Percentiles rank a stretch among this genome's conserved stretches.
phyloP scores from a whole-genome alignment of 305 asterid species.

The Fraxinus greggii region DNA sequence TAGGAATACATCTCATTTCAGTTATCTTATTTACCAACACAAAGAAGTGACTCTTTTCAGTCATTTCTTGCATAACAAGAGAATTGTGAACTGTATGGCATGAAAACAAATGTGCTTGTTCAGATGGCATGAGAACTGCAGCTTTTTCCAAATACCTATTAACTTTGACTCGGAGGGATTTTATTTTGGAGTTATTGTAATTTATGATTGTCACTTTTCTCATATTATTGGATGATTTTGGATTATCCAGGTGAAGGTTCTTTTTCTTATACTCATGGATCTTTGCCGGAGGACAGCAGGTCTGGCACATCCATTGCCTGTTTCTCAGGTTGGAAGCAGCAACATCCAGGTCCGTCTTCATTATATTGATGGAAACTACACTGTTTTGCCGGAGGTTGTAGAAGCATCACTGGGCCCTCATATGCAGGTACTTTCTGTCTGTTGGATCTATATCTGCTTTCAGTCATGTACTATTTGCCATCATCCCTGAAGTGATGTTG shows the following conservation, averaged over 20 bases:
- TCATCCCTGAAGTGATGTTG: background rate
- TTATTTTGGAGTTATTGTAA: constrained; percentile 21
- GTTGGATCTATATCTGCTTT: constrained; percentile 8
- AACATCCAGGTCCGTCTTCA: constrained; percentile 94
- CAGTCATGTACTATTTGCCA: constrained; percentile 12
- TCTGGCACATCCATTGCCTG: constrained; percentile 77
- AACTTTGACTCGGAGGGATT: background rate
- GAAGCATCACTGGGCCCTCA: constrained; percentile 99
- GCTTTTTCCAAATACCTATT: background rate
- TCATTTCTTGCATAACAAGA: background rate
- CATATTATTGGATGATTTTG: constrained; percentile 15
- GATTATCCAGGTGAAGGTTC: constrained; percentile 84
- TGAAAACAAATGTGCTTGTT: background rate
- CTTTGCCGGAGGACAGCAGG: constrained; percentile 92
- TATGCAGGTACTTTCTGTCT: constrained; percentile 71
- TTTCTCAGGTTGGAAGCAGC: constrained; percentile 94
- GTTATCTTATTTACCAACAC: background rate
- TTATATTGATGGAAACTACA: constrained; percentile 90
- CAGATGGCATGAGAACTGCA: background rate
- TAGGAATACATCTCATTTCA: background rate
- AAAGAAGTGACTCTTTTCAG: background rate
- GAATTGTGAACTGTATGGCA: background rate
- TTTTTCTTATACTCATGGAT: constrained; percentile 92
- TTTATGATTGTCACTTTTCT: background rate
- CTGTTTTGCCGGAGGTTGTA: constrained; percentile 92